Evolutionary conservation across 305 asterid species (phyloP), one percentile per base, ranked within the genome.

Genomic region (Fraxinus angustifolia): DNA sequence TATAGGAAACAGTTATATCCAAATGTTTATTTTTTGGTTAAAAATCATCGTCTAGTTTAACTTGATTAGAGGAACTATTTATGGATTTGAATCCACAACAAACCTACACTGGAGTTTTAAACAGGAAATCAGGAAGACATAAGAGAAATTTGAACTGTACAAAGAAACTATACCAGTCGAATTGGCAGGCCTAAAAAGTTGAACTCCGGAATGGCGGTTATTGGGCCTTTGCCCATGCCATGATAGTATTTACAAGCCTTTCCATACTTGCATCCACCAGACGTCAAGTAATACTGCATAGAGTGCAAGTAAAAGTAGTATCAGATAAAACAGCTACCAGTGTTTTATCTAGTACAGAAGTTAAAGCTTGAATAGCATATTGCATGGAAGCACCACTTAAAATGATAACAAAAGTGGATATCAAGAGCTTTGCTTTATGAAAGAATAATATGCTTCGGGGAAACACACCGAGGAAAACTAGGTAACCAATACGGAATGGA

Each of bases 181-280:
- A 96, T 87, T 35, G 99, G 98, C 79, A 96, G 86, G 78, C 99
- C 98, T 78, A 96, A 88, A 86, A 94, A 94, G 93, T 96, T 96
- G 53, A 90, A 83, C 88, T 92, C 98, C 45, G 80, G 35, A 72
- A 80, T 65, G 6, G 90, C 94, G 81, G 91, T 16, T 73, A 84
- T 79, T 72, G 86, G 79, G 88, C 78, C 86, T 81, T 84, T 90
- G 82, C 88, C 94, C 85, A 91, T 79, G 79, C 88, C 91, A 82
- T 96, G 99, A 85, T 70, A 31, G 75, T 79, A 96, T 87, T 90
- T 96, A 86, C 99, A 96, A 79, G 90, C 90, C 76, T 85, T 90
- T 70, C 98, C 99, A 88, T 85, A 93, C 82, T 90, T 96, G 92
- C 99, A 94, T n/a, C 99, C 99, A 21, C 86, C 94, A 72, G 98